These are phyloP conservation scores for Aspergillus vadensis DNA, from an alignment of 2,329 filamentous ascomycete species.

Conservation along the genomic window DNA sequence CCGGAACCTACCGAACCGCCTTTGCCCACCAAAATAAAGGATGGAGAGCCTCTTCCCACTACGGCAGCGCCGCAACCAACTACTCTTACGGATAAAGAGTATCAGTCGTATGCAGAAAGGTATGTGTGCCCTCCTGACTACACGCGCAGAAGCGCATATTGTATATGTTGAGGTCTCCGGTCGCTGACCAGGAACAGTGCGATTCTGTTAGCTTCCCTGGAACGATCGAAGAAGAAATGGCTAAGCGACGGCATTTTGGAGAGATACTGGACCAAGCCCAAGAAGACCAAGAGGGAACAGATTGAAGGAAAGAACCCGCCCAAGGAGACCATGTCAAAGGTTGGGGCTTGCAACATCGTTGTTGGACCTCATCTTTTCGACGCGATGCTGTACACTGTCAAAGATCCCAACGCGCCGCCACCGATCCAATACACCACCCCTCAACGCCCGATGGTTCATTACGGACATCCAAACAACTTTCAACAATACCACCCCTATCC, in stretches of 20 bases:
- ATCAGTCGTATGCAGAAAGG: conserved; percentile 62
- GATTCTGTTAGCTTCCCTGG: conserved; percentile 59
- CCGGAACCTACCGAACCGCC: conserved; percentile 39
- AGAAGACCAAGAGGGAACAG: conserved; percentile 56
- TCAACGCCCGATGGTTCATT: conserved; percentile 47
- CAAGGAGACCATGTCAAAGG: conserved; percentile 55
- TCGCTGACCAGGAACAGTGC: conserved; percentile 45
- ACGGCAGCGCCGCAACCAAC: conserved; percentile 53
- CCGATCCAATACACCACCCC: conserved; percentile 41
- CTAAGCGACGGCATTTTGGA: conserved; percentile 56
- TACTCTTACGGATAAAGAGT: conserved; percentile 54
- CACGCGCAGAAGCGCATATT: background rate
- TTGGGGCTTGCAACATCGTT: conserved; percentile 61
- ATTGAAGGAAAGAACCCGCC: conserved; percentile 51
- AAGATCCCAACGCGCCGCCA: conserved; percentile 48
- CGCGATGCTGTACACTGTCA: conserved; percentile 58
- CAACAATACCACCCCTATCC: conserved; percentile 47
- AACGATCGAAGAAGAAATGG: conserved; percentile 62
- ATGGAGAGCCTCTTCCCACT: conserved; percentile 57
- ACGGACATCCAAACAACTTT: conserved; percentile 43
- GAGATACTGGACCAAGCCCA: conserved; percentile 61
- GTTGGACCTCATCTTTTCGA: conserved; percentile 67
- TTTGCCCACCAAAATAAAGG: conserved; percentile 56
- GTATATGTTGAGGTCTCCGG: no score
- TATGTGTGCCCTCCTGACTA: conserved; percentile 19